Evolutionary conservation across 2,329 filamentous ascomycete species (phyloP).

Genomic region (Pyrenophora graminea): DNA sequence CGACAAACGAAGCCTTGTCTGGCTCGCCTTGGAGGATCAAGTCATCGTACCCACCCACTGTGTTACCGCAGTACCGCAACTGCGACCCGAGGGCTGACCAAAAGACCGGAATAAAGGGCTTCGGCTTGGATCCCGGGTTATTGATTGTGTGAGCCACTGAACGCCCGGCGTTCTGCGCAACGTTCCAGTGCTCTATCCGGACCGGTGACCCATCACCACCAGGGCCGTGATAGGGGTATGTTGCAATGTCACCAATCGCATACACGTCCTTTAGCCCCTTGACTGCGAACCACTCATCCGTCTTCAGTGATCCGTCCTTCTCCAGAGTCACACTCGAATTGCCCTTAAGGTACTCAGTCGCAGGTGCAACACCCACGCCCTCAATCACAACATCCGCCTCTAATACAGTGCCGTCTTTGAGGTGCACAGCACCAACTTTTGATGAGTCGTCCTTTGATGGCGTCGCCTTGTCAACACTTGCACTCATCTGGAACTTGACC

Average conservation of each 20-base stretch:
- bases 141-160: constrained; percentile 77
- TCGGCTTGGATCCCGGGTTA: constrained; percentile 63
- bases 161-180: constrained; percentile 90
- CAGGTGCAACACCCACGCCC: constrained; percentile 84
- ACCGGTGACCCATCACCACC: constrained; percentile 73
- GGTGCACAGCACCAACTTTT: constrained; percentile 76
- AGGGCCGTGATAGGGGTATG: constrained; percentile 90
- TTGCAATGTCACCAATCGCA: constrained; percentile 93
- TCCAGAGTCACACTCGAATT: constrained; percentile 73
- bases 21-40: constrained; percentile 76
- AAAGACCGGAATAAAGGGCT: constrained; percentile 89
- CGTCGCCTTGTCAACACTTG: constrained; percentile 80
- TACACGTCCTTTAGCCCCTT: constrained; percentile 80
- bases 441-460: constrained; percentile 68
- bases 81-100: constrained; percentile 93
- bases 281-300: constrained; percentile 79
- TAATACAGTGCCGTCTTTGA: constrained; percentile 84
- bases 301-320: constrained; percentile 81
- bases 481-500: constrained; percentile 83
- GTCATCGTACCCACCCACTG: constrained; percentile 81
- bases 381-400: constrained; percentile 89
- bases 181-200: constrained; percentile 98
- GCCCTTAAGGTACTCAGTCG: constrained; percentile 78
- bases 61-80: constrained; percentile 91
- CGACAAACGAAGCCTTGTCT: constrained; percentile 76